Evolutionary conservation across 768 basidiomycete species (phyloP), one percentile per base, ranked within the genome.

Genomic region (Pseudohyphozyma bogoriensis): DNA sequence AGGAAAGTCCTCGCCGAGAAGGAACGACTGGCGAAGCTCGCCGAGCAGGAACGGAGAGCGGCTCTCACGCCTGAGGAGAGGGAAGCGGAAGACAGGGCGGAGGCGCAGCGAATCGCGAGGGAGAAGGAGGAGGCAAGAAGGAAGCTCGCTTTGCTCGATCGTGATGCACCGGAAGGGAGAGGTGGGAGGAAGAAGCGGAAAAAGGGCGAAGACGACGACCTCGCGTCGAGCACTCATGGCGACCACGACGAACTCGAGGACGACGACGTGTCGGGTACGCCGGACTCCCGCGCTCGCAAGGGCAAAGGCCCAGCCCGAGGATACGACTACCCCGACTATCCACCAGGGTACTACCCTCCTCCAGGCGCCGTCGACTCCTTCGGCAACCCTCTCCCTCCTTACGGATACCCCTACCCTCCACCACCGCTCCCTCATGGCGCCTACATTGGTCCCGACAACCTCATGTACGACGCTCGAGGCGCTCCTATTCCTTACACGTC

Each of bases 291-390:
- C 39, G 40, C 39, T 31, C 32, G 35, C 66, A 36, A 65, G 73
- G 31, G 53, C 63, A 36, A 74, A 74, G 36, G 59, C 65, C 20
- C 63, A 68, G 7, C 76, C 76, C 1, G 72, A 71, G 36, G 35
- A 16, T 52, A 52, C 51, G 51, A 52, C 51, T 52, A 52, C 18
- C n/a, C 72, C 72, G 18, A 35, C 26, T 24, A 72, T 72, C 9
- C 76, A 16, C 70, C 69, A 24, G 69, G 69, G 46, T 56, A 58
- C 49, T 68, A 68, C 64, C 51, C 62, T 24, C 70, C 60, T 52
- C 64, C 58, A 33, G 74, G 72, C 42, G 80, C 79, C 24, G 83
- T 81, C 60, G 83, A 83, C 58, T 80, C 79, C 22, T 80, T 81
- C 7, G 76, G 76, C 28, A 81, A 82, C 65, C 70, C 82, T 47